Evolutionary conservation across 139 green algal species (phyloP).

Genomic region (Haematococcus sp.): DNA sequence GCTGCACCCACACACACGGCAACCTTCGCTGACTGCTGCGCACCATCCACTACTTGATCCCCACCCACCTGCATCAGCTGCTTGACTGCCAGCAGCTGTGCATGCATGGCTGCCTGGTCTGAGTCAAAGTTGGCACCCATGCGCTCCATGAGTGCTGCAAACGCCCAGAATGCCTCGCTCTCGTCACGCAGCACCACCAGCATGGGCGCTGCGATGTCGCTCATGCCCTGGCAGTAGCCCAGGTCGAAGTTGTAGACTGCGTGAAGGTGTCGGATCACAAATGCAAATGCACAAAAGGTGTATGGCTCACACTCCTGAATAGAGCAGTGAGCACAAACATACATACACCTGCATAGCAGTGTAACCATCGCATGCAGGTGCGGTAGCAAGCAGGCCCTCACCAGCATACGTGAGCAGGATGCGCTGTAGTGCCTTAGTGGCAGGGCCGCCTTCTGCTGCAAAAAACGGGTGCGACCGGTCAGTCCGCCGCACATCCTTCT

Average conservation of each 20-base stretch:
- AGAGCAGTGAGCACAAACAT: too few species aligned
- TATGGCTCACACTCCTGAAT: slow-evolving; percentile 35
- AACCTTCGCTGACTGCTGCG: too few species aligned
- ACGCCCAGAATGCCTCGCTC: slow-evolving; percentile 58
- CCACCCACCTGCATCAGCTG: slow-evolving; percentile 73
- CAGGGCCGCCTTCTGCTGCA: slow-evolving; percentile 34
- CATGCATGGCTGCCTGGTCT: slow-evolving; percentile 80
- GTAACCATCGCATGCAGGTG: too few species aligned
- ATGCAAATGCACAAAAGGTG: background rate
- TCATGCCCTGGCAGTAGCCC: slow-evolving; percentile 88
- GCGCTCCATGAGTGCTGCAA: slow-evolving; percentile 82
- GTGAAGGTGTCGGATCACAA: too few species aligned
- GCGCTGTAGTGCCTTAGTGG: slow-evolving; percentile 28
- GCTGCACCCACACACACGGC: too few species aligned
- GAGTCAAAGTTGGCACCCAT: slow-evolving; percentile 73
- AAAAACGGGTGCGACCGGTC: slow-evolving; percentile 59
- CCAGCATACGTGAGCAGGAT: slow-evolving; percentile 71
- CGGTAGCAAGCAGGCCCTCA: too few species aligned
- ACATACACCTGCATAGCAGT: too few species aligned
- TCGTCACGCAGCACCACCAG: slow-evolving; percentile 71
- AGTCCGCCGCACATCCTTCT: slow-evolving; percentile 86
- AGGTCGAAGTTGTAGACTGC: slow-evolving; percentile 87
- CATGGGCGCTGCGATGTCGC: slow-evolving; percentile 73
- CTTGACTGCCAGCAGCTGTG: slow-evolving; percentile 73
- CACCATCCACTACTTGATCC: too few species aligned